Evolutionary conservation across 768 basidiomycete species (phyloP), one percentile per base, ranked within the genome.

Genomic region (Postia placenta): DNA sequence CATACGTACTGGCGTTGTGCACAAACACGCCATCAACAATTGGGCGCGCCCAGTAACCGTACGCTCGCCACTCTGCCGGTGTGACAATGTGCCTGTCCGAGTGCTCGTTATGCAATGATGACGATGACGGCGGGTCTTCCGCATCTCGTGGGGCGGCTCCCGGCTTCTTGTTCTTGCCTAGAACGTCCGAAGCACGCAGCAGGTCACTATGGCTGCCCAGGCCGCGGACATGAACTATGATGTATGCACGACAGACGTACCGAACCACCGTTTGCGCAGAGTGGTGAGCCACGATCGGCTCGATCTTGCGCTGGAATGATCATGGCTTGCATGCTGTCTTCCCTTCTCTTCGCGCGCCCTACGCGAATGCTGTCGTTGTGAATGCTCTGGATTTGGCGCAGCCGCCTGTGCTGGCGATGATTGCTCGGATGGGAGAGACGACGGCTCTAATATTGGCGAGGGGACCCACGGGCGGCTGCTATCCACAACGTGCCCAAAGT

Each of bases 1-100:
- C 49, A 59, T n/a, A n/a, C 55, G 23, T 41, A 71, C 78, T 64
- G 70, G 76, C 69, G 58, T 79, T 79, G 45, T 59, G 55, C 5
- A 73, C 71, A 20, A 62, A 52, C 3, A 74, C 63, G 26, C 62
- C 62, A 39, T 71, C 69, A 7, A 77, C 52, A 15, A 53, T 55
- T 11, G 79, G 80, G 27, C 71, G 69, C 5, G 79, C 75, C 66
- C 74, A 80, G 47, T 76, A 74, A 1, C 74, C 79, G 58, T 74
- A 80, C 33, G 72, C 71, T 54, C 76, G 75, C 77, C 78, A 82
- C 33, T 77, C 78, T 4, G 61, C 55, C 1, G 64, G 60, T 11
- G 64, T 57, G 20, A 65, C 42, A n/a, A 41, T 45, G 36, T 45
- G 51, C 48, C 43, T 48, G 25, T 11, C 42, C n/a, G n/a, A n/a